Percentiles rank a stretch among this genome's conserved stretches.
phyloP scores from a whole-genome alignment of 1,284 basidiomycete genomes.

The Fomitopsis palustris region DNA sequence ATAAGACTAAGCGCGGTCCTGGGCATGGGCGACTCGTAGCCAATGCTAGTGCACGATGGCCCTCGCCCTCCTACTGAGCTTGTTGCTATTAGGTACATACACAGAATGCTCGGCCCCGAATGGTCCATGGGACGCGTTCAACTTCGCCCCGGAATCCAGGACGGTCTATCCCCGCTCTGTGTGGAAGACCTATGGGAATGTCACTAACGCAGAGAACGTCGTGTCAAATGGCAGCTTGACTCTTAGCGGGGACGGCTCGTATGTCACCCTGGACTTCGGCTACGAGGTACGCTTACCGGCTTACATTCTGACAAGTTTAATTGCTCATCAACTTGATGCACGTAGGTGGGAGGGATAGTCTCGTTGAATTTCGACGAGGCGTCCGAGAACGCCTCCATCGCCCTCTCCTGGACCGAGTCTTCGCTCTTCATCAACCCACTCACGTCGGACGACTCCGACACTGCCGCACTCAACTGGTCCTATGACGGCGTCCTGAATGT shows the following conservation, averaged over 20 bases:
- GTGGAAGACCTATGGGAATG: slow-evolving; percentile 29
- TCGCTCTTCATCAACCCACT: slow-evolving; percentile 42
- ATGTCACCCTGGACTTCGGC: slow-evolving; percentile 43
- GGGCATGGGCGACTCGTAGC: neutral
- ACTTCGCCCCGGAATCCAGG: slow-evolving; percentile 38
- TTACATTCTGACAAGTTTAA: neutral
- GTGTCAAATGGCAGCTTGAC: slow-evolving; percentile 27
- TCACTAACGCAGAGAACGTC: slow-evolving; percentile 30
- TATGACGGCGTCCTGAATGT: slow-evolving; percentile 47
- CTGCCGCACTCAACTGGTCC: slow-evolving; percentile 27
- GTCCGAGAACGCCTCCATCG: slow-evolving; percentile 31
- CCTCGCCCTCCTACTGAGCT: neutral
- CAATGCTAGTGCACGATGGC: neutral
- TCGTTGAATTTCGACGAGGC: slow-evolving; percentile 35
- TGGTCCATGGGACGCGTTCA: slow-evolving; percentile 47
- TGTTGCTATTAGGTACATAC: neutral
- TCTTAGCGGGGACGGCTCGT: slow-evolving; percentile 35
- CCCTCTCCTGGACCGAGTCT: slow-evolving; percentile 48
- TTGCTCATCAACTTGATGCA: neutral
- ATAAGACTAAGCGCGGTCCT: no score
- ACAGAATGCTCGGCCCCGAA: slow-evolving; percentile 26
- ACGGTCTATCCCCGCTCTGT: slow-evolving; percentile 36
- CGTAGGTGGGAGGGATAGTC: slow-evolving; percentile 41
- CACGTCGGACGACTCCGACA: slow-evolving; percentile 41
- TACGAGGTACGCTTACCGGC: slow-evolving; percentile 32